Evolutionary conservation across 2,329 filamentous ascomycete species (phyloP), one percentile per base, ranked within the genome.

Genomic region (Aaosphaeria arxii): DNA sequence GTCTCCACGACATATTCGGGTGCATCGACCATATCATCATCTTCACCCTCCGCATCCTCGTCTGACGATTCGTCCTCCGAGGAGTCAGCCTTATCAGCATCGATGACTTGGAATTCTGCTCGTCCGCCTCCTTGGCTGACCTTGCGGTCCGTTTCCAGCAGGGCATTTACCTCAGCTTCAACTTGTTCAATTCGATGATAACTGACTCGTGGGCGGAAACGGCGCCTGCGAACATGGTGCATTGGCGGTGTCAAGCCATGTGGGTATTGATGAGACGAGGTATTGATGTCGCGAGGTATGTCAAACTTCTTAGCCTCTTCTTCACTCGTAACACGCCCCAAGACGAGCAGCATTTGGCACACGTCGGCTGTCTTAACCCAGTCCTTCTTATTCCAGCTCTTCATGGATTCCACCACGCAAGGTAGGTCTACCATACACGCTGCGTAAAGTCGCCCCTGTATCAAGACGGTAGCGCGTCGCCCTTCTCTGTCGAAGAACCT

Each of bases 301-400:
- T 85, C 80, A 45, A 61, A 69, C 43, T 67, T 68, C 53, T 71
- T 76, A 3, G 74, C 75, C 47, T 77, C 72, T 2, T 77, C 74
- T 64, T 81, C 68, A 64, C 71, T 85, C 42, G 77, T 73, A 13
- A 92, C 86, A 31, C 72, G 76, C 6, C 87, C 85, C 49, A 91
- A 82, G 1, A 92, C 88, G 6, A 95, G 74, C 33, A 95, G 79
- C 88, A 96, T 95, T 73, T 95, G 90, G 57, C 87, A 90, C 32
- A 95, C 83, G 63, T 96, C 91, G 31, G 88, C 87, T 6, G 88
- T 88, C 73, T 96, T 96, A 76, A 91, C 90, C 77, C 91, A 90
- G 13, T 85, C 67, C 62, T 88, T 90, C 62, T 86, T 86, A 66
- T 95, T 91, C 88, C 90, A 96, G 50, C 88, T 91, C 76, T 96